Percentiles rank a stretch among this genome's conserved stretches.
Conservation (phyloP, 805 yeast species). For the Starmera quercuum region DNA sequence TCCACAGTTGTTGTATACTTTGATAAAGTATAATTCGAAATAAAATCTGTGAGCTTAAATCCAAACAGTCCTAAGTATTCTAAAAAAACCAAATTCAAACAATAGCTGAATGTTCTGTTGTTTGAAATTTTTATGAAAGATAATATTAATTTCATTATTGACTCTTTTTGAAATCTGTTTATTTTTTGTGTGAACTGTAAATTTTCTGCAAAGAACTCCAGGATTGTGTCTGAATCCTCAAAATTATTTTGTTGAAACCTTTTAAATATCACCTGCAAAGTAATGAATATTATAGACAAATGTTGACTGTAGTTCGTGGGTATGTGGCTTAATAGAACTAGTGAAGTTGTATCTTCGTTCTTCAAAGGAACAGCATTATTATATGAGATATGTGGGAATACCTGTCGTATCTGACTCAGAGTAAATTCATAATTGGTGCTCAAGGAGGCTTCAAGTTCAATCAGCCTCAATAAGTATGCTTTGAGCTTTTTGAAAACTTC, state of each 20-base stretch:
- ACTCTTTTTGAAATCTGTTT: conserved; percentile 6
- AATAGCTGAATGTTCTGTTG: conserved; percentile 10
- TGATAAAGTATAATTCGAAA: conserved; percentile 9
- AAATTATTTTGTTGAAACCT: conserved; percentile 11
- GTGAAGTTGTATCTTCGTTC: neutral
- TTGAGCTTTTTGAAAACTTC: conserved; percentile 14
- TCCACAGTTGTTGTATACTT: conserved; percentile 6
- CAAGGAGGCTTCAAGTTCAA: conserved; percentile 14
- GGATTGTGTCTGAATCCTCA: conserved; percentile 2
- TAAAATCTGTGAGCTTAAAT: conserved; percentile 10
- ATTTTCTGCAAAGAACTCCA: conserved; percentile 7
- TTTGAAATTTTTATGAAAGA: conserved; percentile 13
- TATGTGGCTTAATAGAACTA: neutral
- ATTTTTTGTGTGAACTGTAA: neutral
- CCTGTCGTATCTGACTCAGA: conserved; percentile 1
- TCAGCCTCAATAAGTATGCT: conserved; percentile 12
- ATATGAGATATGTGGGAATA: neutral
- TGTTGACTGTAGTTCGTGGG: neutral
- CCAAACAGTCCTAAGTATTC: conserved; percentile 9
- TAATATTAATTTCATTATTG: conserved; percentile 11
- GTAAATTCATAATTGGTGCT: conserved; percentile 3
- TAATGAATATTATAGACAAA: conserved; percentile 10
- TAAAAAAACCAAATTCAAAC: conserved; percentile 15
- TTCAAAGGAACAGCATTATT: neutral
- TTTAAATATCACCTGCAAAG: conserved; percentile 15